phyloP scores from a whole-genome alignment of 176 grass and related monocot species.

The Avena atlantica region DNA sequence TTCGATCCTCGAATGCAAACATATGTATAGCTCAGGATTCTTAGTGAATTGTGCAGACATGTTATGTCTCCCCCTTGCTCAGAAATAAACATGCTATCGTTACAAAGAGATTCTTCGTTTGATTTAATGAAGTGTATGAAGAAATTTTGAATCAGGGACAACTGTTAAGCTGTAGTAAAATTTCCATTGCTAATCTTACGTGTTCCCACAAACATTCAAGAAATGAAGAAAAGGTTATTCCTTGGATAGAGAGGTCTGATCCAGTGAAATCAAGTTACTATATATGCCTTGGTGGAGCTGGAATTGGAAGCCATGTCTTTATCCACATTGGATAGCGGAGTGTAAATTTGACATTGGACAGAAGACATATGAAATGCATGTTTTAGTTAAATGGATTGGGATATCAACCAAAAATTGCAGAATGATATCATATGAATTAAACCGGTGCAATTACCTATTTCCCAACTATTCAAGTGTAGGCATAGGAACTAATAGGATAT shows the following conservation, averaged over 20 bases:
- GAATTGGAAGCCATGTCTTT: not conserved
- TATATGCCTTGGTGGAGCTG: slow-evolving; percentile 1
- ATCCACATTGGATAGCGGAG: not conserved
- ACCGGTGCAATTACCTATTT: not conserved
- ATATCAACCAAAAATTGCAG: not conserved
- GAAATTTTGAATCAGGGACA: slow-evolving; percentile 2
- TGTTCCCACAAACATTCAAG: not conserved
- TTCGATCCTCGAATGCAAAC: not conserved
- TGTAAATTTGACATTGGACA: not conserved
- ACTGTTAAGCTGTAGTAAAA: not conserved
- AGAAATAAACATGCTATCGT: not conserved
- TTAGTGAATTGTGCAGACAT: slow-evolving; percentile 11
- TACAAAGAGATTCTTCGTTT: not conserved
- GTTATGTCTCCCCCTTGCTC: not conserved
- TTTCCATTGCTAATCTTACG: not conserved
- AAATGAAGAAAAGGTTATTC: not conserved
- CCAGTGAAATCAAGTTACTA: not conserved
- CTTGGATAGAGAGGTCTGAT: not conserved
- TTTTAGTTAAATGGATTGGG: not conserved
- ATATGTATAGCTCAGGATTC: not conserved
- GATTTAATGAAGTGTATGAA: not conserved
- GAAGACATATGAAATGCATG: not conserved
- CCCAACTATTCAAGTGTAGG: not conserved
- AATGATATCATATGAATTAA: slow-evolving; percentile 2
- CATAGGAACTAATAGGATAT: not conserved